These are phyloP conservation scores for Plasmodium yoelii DNA, from an alignment of 169 alveolate genomes.

Conservation along the genomic window DNA sequence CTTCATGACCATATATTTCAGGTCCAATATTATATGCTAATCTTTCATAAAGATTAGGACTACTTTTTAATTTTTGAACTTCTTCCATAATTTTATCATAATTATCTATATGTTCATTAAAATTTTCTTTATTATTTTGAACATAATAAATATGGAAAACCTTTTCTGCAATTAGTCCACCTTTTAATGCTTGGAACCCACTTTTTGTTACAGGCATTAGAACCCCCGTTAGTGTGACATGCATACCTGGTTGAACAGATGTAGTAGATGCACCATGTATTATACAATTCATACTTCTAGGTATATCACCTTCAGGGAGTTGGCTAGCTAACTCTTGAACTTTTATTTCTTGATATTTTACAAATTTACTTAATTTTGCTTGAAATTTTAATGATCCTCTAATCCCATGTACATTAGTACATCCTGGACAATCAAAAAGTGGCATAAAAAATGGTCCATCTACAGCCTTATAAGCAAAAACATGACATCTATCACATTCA, in stretches of 20 bases:
- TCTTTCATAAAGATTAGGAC: conserved; percentile 90
- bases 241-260: conserved; percentile 81
- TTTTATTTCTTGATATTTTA: conserved; percentile 93
- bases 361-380: conserved; percentile 91
- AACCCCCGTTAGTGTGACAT: conserved; percentile 90
- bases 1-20: conserved; percentile 96
- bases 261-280: conserved; percentile 89
- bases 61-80: conserved; percentile 82
- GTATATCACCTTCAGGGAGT: conserved; percentile 96
- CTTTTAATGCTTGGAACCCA: conserved; percentile 83
- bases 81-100: conserved; percentile 78
- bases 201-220: conserved; percentile 89
- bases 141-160: conserved; percentile 89
- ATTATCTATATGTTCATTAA: conserved; percentile 70
- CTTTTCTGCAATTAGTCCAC: conserved; percentile 86
- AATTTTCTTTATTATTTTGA: conserved; percentile 88
- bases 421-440: conserved; percentile 92
- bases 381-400: conserved; percentile 90
- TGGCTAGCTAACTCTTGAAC: conserved; percentile 95
- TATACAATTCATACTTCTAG: conserved; percentile 91
- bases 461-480: conserved; percentile 86
- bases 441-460: conserved; percentile 93
- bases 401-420: conserved; percentile 88
- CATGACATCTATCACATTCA: conserved; percentile 96
- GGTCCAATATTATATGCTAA: conserved; percentile 97